Evolutionary conservation across 164 flowering plant genomes (phyloP).

Genomic region (Chloranthus sessilifolius): DNA sequence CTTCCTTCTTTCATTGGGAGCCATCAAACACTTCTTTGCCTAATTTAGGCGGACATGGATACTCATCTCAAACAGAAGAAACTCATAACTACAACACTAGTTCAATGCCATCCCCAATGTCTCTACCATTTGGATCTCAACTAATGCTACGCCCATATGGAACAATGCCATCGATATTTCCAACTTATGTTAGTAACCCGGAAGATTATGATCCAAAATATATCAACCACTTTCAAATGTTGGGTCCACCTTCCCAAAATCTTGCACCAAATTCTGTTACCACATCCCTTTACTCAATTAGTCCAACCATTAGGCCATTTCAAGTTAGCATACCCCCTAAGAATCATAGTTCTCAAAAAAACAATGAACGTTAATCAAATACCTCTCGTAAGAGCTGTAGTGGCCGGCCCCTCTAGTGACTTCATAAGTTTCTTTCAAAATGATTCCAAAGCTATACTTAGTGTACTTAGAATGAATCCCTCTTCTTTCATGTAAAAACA

Average conservation of each 20-base stretch:
- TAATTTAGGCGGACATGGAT: conserved; percentile 32
- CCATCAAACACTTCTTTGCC: conserved; percentile 32
- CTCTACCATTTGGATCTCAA: conserved; percentile 42
- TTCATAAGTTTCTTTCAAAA: too few relatives aligned
- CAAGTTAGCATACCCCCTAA: conserved; percentile 25
- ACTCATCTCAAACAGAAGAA: conserved; percentile 30
- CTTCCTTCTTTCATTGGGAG: conserved; percentile 33
- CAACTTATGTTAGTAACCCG: conserved; percentile 21
- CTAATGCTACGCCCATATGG: conserved; percentile 37
- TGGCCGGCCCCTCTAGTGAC: too few relatives aligned
- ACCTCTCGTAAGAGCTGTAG: too few relatives aligned
- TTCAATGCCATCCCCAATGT: conserved; percentile 26
- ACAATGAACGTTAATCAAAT: conserved; percentile 14
- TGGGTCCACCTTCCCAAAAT: conserved; percentile 32
- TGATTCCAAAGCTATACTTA: too few relatives aligned
- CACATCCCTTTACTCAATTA: conserved; percentile 22
- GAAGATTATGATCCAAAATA: conserved; percentile 40
- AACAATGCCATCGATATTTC: conserved; percentile 33
- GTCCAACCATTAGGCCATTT: conserved; percentile 36
- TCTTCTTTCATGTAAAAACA: conserved; percentile 3
- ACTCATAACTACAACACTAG: conserved; percentile 28
- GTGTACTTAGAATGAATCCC: conserved; percentile 1
- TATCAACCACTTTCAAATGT: conserved; percentile 40
- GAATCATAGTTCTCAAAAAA: conserved; percentile 19
- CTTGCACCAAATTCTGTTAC: conserved; percentile 24